Percentiles rank a stretch among this genome's conserved stretches.
Conservation (phyloP, 2,329 filamentous ascomycete genomes). For the Microdochium trichocladiopsis region DNA sequence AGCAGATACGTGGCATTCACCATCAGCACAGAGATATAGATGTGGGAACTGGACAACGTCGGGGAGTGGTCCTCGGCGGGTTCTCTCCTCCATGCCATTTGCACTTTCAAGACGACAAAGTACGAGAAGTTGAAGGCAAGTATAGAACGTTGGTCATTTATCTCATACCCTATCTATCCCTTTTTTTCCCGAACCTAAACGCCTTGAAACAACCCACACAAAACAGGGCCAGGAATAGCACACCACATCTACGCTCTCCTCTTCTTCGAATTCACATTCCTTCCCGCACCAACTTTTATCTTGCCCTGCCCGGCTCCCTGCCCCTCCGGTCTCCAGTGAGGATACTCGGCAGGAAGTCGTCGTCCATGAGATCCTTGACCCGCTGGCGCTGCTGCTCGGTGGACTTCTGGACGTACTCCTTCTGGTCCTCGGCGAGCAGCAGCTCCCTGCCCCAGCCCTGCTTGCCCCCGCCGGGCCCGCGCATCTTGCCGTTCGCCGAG, state of each 20-base stretch:
- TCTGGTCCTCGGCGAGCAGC: conserved; percentile 91
- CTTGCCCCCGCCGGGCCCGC: conserved; percentile 65
- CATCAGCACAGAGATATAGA: too few species aligned
- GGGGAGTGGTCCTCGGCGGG: too few species aligned
- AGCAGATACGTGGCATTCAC: too few species aligned
- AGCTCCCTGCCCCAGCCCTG: conserved; percentile 79
- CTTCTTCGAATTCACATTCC: conserved; percentile 76
- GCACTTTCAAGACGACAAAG: too few species aligned
- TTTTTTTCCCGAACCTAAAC: background rate
- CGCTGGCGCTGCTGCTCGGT: conserved; percentile 59
- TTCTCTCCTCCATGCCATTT: too few species aligned
- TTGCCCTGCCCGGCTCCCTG: conserved; percentile 52
- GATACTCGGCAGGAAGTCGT: conserved; percentile 83
- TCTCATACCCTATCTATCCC: background rate
- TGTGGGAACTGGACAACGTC: too few species aligned
- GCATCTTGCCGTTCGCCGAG: conserved; percentile 67
- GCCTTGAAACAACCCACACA: background rate
- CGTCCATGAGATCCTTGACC: conserved; percentile 84
- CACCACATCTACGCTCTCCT: conserved; percentile 29
- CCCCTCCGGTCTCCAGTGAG: conserved; percentile 67
- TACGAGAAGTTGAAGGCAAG: too few species aligned
- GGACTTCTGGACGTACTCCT: conserved; percentile 69
- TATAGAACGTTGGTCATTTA: too few species aligned
- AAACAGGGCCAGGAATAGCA: conserved; percentile 1
- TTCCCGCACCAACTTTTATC: conserved; percentile 76